Evolutionary conservation across 371 early-diverging fungal species (phyloP).

Genomic region (Mortierella sp.): DNA sequence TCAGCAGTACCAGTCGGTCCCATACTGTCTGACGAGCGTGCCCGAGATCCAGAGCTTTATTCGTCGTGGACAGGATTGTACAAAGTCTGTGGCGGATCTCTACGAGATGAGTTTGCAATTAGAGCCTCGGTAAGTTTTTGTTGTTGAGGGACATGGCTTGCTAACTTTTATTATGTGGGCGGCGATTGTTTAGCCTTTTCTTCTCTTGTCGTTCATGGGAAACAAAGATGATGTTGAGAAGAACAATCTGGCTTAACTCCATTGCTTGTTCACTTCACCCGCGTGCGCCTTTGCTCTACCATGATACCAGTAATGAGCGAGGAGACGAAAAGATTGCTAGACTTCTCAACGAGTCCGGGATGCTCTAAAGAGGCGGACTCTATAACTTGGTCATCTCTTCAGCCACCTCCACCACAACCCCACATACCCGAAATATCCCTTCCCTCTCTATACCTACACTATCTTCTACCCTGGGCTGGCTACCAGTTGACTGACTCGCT

Average conservation of each 20-base stretch:
- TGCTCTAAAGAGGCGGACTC: constrained; percentile 16
- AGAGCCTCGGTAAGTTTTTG: constrained; percentile 72
- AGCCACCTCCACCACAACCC: background rate
- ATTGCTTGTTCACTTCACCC: background rate
- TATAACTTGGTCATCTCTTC: background rate
- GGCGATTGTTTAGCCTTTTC: background rate
- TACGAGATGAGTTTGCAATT: constrained; percentile 77
- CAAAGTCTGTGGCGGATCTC: constrained; percentile 75
- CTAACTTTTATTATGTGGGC: background rate
- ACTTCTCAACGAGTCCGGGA: constrained; percentile 34
- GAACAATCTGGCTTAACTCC: background rate
- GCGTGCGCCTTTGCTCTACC: background rate
- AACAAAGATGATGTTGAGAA: background rate
- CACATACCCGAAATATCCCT: constrained; percentile 5
- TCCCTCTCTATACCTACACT: background rate
- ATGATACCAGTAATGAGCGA: constrained; percentile 9
- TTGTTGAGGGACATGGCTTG: too few species aligned
- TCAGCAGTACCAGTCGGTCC: constrained; percentile 91
- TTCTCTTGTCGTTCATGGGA: background rate
- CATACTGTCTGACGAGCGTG: constrained; percentile 82
- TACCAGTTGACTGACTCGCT: background rate
- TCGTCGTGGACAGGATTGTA: constrained; percentile 66
- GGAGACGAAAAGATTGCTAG: constrained; percentile 41
- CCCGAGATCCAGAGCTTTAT: constrained; percentile 88
- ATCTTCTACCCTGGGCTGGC: background rate